A percentile compares a stretch with the other conserved stretches of the same genome.
Evolutionary conservation across 306 rosid genomes (phyloP).

Genomic region (Acacia acuminata): DNA sequence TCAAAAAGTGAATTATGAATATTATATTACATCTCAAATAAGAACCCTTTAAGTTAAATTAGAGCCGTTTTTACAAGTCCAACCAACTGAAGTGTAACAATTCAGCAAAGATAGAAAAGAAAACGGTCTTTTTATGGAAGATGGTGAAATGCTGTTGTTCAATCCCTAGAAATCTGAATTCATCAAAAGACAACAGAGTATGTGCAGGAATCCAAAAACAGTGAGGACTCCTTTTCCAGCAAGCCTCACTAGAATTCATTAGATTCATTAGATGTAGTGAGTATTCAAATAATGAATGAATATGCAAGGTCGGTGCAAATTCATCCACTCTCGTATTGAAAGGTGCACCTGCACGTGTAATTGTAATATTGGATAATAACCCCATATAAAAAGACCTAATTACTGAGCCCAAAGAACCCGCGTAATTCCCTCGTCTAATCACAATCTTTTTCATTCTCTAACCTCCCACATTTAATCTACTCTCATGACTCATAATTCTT

Average conservation of each 20-base stretch:
- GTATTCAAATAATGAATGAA: background rate
- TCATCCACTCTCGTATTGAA: too few relatives aligned
- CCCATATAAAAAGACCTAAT: too few relatives aligned
- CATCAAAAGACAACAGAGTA: background rate
- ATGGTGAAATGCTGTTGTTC: background rate
- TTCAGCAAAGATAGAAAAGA: background rate
- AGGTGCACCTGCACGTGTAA: too few relatives aligned
- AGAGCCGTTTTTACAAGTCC: background rate
- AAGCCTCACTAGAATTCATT: background rate
- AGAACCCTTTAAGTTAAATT: background rate
- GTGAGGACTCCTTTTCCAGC: background rate
- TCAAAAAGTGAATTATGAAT: background rate
- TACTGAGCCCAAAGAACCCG: too few relatives aligned
- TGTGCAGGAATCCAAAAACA: background rate
- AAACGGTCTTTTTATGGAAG: background rate
- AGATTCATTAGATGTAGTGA: background rate
- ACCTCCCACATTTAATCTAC: too few relatives aligned
- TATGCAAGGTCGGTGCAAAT: too few relatives aligned
- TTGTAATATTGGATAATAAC: too few relatives aligned
- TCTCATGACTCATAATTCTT: too few relatives aligned
- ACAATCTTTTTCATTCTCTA: too few relatives aligned
- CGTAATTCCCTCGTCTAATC: too few relatives aligned
- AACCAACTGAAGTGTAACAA: background rate
- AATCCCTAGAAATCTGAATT: background rate
- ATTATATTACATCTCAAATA: constrained; percentile 7